These are phyloP conservation scores for Candida succiphila DNA, from an alignment of 805 yeast genomes.

Conservation along the genomic window DNA sequence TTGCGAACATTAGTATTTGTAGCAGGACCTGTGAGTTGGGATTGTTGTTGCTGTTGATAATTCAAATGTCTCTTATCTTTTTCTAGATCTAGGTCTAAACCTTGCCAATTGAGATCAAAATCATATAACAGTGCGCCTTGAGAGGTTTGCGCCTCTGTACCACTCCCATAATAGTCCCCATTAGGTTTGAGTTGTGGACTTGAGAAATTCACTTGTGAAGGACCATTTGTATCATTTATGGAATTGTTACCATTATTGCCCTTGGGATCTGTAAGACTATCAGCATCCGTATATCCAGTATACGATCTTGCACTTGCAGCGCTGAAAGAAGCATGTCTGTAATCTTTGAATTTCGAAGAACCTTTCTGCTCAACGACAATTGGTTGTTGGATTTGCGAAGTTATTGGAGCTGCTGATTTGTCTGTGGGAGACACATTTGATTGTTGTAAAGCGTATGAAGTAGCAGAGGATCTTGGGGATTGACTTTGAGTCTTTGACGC, in stretches of 20 bases:
- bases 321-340: conserved; percentile 50
- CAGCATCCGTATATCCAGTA: conserved; percentile 26
- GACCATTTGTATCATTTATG: conserved; percentile 29
- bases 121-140: neutral
- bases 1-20: neutral
- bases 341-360: conserved; percentile 13
- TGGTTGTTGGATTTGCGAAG: neutral
- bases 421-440: too few species aligned
- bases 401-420: too few species aligned
- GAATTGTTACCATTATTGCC: conserved; percentile 4
- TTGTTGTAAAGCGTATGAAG: neutral
- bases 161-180: too few species aligned
- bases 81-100: too few species aligned
- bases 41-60: neutral
- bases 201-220: conserved; percentile 68
- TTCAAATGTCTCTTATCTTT: too few species aligned
- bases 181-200: conserved; percentile 51
- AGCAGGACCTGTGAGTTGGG: neutral
- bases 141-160: too few species aligned
- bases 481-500: neutral
- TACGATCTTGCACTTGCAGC: conserved; percentile 56
- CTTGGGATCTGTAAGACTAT: neutral
- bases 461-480: neutral
- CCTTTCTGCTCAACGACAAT: neutral
- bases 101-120: conserved; percentile 1